Evolutionary conservation across 1,284 basidiomycete species (phyloP), one percentile per base, ranked within the genome.

Genomic region (Ganoderma sp.): DNA sequence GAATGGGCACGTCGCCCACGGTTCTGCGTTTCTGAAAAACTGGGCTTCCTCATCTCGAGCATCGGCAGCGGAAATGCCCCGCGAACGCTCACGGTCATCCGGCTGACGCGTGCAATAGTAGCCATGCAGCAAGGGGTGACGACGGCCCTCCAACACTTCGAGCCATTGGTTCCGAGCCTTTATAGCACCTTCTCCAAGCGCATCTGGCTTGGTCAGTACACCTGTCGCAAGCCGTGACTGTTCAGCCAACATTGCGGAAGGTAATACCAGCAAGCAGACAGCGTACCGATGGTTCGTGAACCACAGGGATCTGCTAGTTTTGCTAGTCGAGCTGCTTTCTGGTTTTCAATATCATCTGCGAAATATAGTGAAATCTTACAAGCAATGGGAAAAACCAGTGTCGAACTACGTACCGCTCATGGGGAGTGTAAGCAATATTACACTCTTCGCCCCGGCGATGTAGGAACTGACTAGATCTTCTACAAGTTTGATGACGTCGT

Each of bases 71-170:
- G 83, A 78, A 7, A 84, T 78, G 1, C 78, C 76, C 8, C 74
- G 70, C 12, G 74, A 72, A 0, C 90, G 83, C 68, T 89, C 85
- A 0, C 76, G 80, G 70, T 90, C 88, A 64, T 89, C 84, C 0
- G 88, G 86, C 25, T 89, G 85, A 45, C 87, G 86, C 45, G 88
- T 87, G 59, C 88, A 90, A 70, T 86, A 90, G 72, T 90, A 91
- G 0, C 90, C 90, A 57, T 88, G 87, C 19, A 74, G 81, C 15
- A 89, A 79, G 1, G 28, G 66, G 67, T 87, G 77, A 8, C 64
- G 65, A 15, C 75, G 76, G n/a, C 85, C 85, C 69, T 87, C 82
- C 22, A 90, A 77, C 2, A 88, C 78, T 1, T 83, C 81, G 19
- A 81, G 76, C 88, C 89, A 90, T 37, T 71, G 69, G 32, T 78